Base-by-base conservation (phyloP, 1,284 basidiomycete genomes). In the Trametes pubescens region DNA sequence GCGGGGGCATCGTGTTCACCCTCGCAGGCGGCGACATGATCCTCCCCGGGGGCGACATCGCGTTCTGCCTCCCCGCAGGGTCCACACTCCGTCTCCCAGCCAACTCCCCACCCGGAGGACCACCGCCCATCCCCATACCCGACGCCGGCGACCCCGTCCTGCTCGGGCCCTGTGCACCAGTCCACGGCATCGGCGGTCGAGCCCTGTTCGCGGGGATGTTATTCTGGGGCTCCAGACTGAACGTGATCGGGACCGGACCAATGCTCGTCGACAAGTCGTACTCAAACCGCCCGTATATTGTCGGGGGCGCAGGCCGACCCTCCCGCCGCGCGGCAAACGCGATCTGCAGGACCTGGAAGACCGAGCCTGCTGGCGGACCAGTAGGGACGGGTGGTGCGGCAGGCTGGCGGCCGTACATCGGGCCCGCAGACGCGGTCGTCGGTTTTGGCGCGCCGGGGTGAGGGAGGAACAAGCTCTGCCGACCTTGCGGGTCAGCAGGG, bases 391-490 rank as follows among this genome's bases (percentile, higher is more conserved):
- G 65, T 51, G 37, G 54, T 44, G 21, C 57, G 35, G 56, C 47
- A 16, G 72, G 69, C 58, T 74, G 63, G 44, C 82, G 81, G 64
- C 86, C 84, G 72, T 88, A 90, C 84, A 89, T 84, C 0, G 89
- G 87, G 0, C 87, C 87, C 35, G 76, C 71, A 13, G 81, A 76
- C 18, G 76, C 63, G 14, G 74, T 69, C 1, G 80, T 72, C 0
- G 86, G 81, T 56, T 87, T 89, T 0, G 90, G 90, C 1, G 90
- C 90, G 70, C 89, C 88, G 0, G 90, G 90, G 71, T 92, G 90
- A 0, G 90, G 91, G 18, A 88, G 79, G 74, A 91, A 92, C 24
- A 89, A 73, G 57, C 82, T 87, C 44, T 79, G 80, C 21, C 83
- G 63, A 22, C 46, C 61, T 21, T 59, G 47, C 2, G 58, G 54